phyloP scores from a whole-genome alignment of 2,329 filamentous ascomycete species.

The Myriosclerotinia scirpicola region DNA sequence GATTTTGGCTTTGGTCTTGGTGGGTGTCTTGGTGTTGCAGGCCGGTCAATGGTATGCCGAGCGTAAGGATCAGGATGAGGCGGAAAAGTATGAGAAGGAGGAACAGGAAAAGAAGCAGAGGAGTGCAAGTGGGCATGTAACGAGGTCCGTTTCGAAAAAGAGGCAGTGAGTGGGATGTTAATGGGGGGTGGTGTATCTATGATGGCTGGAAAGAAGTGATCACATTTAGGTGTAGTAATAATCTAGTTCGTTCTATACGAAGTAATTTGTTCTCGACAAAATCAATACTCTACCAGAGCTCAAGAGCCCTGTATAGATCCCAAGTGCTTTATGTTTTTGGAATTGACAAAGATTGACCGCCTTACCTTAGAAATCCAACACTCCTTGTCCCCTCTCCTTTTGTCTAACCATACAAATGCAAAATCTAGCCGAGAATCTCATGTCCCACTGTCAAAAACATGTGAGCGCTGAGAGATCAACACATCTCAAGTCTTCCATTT shows the following conservation, averaged over 20 bases:
- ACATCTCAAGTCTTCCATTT: no score
- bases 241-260: neutral
- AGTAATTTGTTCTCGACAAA: constrained; percentile 7
- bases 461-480: no score
- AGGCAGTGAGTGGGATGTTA: constrained; percentile 35
- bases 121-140: constrained; percentile 28
- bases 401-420: neutral
- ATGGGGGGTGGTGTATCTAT: neutral
- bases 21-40: constrained; percentile 90
- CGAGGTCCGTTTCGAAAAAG: constrained; percentile 41
- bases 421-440: no score
- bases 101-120: constrained; percentile 41
- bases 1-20: constrained; percentile 86
- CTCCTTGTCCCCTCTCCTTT: no score
- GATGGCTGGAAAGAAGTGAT: neutral
- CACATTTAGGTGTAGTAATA: constrained; percentile 12
- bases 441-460: no score
- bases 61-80: constrained; percentile 83
- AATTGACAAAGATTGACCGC: neutral
- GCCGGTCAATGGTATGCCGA: constrained; percentile 99
- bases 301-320: neutral
- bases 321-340: neutral
- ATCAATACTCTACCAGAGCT: neutral
- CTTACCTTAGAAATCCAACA: no score
- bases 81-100: constrained; percentile 60